Evolutionary conservation across 306 rosid genomes (phyloP).

Genomic region (Cucumis hystrix): DNA sequence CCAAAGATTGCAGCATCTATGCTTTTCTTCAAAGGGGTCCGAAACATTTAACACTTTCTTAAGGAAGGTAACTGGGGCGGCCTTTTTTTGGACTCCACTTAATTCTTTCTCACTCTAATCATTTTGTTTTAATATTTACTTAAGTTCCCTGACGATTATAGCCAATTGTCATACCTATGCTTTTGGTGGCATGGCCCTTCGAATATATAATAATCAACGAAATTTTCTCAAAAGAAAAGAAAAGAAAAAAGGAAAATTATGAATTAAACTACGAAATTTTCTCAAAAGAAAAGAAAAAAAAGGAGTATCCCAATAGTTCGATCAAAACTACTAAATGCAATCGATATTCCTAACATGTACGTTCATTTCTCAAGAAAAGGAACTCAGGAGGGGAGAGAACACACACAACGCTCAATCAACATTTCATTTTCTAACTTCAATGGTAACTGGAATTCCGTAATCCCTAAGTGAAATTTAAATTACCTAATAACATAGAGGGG

Average conservation of each 20-base stretch:
- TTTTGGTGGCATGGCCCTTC: background rate
- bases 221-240: background rate
- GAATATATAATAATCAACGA: background rate
- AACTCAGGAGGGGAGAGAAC: background rate
- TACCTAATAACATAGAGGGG: background rate
- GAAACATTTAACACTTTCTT: background rate
- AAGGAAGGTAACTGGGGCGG: background rate
- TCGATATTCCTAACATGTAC: background rate
- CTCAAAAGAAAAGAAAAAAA: background rate
- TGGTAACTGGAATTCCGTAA: background rate
- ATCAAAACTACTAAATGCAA: background rate
- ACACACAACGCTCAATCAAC: background rate
- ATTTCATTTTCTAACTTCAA: background rate
- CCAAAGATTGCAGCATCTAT: background rate
- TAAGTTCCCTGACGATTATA: background rate
- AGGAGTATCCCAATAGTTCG: background rate
- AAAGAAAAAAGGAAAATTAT: background rate
- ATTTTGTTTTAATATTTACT: background rate
- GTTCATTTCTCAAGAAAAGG: background rate
- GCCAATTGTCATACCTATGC: background rate
- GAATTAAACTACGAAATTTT: background rate
- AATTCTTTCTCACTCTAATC: background rate
- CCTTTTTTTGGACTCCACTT: background rate
- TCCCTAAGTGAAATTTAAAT: background rate
- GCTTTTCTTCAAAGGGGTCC: background rate